Evolutionary conservation across 148 eudicot genomes (phyloP).

Genomic region (Spergularia bocconei): DNA sequence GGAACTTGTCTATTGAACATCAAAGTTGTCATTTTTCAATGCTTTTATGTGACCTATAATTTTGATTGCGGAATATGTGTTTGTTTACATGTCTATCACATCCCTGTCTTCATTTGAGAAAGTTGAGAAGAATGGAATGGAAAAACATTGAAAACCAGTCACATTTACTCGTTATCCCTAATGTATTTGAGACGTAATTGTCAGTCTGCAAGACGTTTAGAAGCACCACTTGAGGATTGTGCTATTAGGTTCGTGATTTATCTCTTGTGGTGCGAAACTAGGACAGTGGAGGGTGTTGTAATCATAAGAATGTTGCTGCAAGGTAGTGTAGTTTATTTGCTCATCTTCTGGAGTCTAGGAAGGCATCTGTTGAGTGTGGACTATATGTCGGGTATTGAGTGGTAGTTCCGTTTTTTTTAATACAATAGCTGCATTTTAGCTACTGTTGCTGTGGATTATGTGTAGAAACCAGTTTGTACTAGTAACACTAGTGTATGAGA

Average conservation of each 20-base stretch:
- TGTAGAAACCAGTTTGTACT: too few relatives aligned
- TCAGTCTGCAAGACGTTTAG: neutral
- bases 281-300: neutral
- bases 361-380: neutral
- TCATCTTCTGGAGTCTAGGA: neutral
- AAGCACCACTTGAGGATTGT: neutral
- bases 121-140: neutral
- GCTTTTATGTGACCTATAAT: neutral
- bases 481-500: too few relatives aligned
- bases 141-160: neutral
- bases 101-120: neutral
- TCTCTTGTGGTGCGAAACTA: neutral
- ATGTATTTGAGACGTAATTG: neutral
- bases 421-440: neutral
- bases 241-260: neutral
- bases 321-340: neutral
- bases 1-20: slow-evolving; percentile 2
- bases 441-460: neutral
- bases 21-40: neutral
- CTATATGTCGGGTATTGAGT: too few relatives aligned
- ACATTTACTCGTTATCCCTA: neutral
- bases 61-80: neutral
- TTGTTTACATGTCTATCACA: neutral
- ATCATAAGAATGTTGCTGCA: neutral
- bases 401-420: neutral